Base-by-base conservation (phyloP, 1,284 basidiomycete genomes). In the Sporisorium exsertum region DNA sequence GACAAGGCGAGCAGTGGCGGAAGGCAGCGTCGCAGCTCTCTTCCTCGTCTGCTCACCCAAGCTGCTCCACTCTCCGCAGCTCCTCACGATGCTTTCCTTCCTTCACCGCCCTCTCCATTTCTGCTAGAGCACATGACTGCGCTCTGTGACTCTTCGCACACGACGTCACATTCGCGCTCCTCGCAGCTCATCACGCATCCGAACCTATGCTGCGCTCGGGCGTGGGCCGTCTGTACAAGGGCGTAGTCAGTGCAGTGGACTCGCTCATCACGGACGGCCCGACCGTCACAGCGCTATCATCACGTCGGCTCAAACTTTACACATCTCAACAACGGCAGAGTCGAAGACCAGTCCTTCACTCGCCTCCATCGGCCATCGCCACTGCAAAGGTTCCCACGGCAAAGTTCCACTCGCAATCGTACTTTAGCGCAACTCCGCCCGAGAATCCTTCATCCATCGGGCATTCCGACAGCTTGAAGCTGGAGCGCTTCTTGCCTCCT, bases 121-220 rank as follows among this genome's bases (percentile, higher is more conserved):
- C 20, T 56, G 42, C 27, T 45, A 27, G 20, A 42, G 27, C 33
- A 37, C 50, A 52, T 52, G 50, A 16, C 9, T 52, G 50, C 22
- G 50, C 37, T 26, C 24, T 29, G 47, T 49, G 47, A 49, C 47
- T n/a, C 15, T 29, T 18, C 16, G n/a, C n/a, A 15, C 32, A 13
- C 20, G 12, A 56, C 27, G 27, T 40, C 63, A 61, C 45, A 47
- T 40, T 50, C 58, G 18, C 52, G 26, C 59, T 49, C 46, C 40
- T 42, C 46, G 47, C 59, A 51, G 59, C 52, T 62, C 47, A 27
- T 52, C 56, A 43, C 47, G 47, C 58, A 43, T 35, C 40, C 33
- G 18, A 55, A 42, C 63, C 59, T 59, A 72, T 72, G 69, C 69
- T 72, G 57, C 69, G 69, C 27, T 65, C 69, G 51, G 33, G 69